Conservation (phyloP, 1,139 yeast species). For the Suhomyces bolitotheri region DNA sequence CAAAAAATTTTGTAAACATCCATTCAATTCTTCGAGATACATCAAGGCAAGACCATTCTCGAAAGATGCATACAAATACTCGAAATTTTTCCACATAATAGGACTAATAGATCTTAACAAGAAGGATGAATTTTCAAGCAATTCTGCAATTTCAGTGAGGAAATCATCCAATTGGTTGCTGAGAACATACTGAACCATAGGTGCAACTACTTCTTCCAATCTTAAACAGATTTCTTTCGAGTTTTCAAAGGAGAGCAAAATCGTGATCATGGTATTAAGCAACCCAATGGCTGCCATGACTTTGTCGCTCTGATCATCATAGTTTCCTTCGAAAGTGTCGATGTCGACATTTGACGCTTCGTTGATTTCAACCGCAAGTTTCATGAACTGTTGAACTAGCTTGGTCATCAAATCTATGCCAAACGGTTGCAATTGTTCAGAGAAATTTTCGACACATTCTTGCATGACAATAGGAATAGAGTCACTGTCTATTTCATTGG, state of each 20-base stretch:
- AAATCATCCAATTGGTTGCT: conserved; percentile 70
- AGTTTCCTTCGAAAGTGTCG: conserved; percentile 38
- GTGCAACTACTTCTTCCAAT: conserved; percentile 72
- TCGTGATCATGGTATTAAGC: conserved; percentile 82
- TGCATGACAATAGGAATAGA: conserved; percentile 90
- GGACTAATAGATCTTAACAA: conserved; percentile 71
- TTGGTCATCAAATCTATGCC: conserved; percentile 84
- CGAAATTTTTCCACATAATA: conserved; percentile 73
- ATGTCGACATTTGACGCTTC: conserved; percentile 56
- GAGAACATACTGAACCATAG: conserved; percentile 70
- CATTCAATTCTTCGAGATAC: conserved; percentile 76
- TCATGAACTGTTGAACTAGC: conserved; percentile 76
- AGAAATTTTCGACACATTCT: conserved; percentile 87
- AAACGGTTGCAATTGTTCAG: conserved; percentile 89
- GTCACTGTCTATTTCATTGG: conserved; percentile 85
- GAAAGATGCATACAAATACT: conserved; percentile 54
- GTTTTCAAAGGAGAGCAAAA: conserved; percentile 83
- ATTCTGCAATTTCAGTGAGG: conserved; percentile 77
- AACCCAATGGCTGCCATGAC: conserved; percentile 87
- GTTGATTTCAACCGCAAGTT: conserved; percentile 67
- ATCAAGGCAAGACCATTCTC: conserved; percentile 54
- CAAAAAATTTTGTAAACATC: conserved; percentile 74
- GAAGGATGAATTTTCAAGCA: conserved; percentile 84
- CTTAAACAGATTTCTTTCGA: conserved; percentile 64
- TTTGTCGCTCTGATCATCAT: conserved; percentile 67